phyloP scores from a whole-genome alignment of 2,329 filamentous ascomycete genomes.

The Colletotrichum ledebouriae region DNA sequence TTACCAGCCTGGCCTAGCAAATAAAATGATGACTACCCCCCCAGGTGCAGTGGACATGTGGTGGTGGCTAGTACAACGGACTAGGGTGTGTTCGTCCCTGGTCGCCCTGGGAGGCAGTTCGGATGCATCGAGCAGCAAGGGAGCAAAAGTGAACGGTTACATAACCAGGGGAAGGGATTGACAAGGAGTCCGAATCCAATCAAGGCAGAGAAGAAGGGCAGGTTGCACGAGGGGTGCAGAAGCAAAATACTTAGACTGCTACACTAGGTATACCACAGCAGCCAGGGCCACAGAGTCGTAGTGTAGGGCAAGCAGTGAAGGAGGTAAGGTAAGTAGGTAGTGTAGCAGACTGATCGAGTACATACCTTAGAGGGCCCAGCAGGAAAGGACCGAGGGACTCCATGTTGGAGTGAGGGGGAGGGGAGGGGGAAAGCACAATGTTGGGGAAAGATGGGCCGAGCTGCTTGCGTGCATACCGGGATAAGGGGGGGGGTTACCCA shows the following conservation, averaged over 20 bases:
- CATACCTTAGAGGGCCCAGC: neutral
- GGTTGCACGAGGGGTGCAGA: conserved; percentile 28
- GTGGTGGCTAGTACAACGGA: conserved; percentile 40
- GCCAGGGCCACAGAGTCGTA: too few species aligned
- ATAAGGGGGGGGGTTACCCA: conserved; percentile 19
- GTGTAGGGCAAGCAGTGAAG: too few species aligned
- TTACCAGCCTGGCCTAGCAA: conserved; percentile 32
- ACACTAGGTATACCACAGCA: too few species aligned
- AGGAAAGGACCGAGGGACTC: conserved; percentile 26
- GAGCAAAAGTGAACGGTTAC: conserved; percentile 37
- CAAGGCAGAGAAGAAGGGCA: conserved; percentile 24
- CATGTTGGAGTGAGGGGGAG: neutral
- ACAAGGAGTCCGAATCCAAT: conserved; percentile 35
- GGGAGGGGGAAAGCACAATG: conserved; percentile 21
- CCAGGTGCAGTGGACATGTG: conserved; percentile 32
- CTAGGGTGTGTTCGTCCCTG: conserved; percentile 7
- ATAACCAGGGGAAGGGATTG: conserved; percentile 37
- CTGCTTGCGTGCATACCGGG: conserved; percentile 37
- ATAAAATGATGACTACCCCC: conserved; percentile 39
- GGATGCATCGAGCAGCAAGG: conserved; percentile 41
- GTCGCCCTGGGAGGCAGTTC: conserved; percentile 33
- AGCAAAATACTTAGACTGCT: neutral
- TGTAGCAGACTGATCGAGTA: too few species aligned
- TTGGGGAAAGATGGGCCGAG: conserved; percentile 43
- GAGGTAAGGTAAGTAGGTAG: too few species aligned